Conservation (phyloP, 345 rosid genomes). For the Hibiscus tridactylites region DNA sequence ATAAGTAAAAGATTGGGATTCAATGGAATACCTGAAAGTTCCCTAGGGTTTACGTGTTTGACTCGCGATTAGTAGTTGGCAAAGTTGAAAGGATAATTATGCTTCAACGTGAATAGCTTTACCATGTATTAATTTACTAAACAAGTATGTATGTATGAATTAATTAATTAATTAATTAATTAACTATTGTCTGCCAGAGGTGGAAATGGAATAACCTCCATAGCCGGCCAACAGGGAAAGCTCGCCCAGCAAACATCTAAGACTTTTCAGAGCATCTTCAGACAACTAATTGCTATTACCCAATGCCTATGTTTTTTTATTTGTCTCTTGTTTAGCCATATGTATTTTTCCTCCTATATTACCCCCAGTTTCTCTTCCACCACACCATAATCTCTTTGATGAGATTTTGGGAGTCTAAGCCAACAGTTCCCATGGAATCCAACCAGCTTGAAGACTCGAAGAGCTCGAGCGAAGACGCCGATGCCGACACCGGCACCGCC, state of each 20-base stretch:
- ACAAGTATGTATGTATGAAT: not conserved
- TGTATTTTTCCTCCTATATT: constrained; percentile 1
- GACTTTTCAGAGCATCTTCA: constrained; percentile 16
- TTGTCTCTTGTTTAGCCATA: constrained; percentile 16
- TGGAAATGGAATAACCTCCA: constrained; percentile 1
- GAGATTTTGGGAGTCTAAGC: not conserved
- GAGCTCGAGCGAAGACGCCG: constrained; percentile 28
- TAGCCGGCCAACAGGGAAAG: constrained; percentile 22
- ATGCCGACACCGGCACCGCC: constrained; percentile 20
- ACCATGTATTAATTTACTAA: not conserved
- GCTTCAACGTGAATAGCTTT: not conserved
- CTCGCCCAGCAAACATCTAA: constrained; percentile 10
- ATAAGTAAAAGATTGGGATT: too few relatives aligned
- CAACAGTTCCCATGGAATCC: constrained; percentile 22
- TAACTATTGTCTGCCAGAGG: not conserved
- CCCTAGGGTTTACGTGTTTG: constrained; percentile 5
- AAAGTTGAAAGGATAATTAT: too few relatives aligned
- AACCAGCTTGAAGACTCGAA: constrained; percentile 23
- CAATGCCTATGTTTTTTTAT: constrained; percentile 17
- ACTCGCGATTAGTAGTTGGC: not conserved
- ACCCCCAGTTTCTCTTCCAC: constrained; percentile 3
- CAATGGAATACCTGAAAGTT: too few relatives aligned
- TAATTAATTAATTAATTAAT: not conserved
- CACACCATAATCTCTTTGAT: not conserved
- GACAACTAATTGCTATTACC: not conserved